Percentiles rank a stretch among this genome's conserved stretches.
These are phyloP conservation scores for Penicillium tannophilum DNA, from an alignment of 495 filamentous ascomycete genomes.

Conservation along the genomic window DNA sequence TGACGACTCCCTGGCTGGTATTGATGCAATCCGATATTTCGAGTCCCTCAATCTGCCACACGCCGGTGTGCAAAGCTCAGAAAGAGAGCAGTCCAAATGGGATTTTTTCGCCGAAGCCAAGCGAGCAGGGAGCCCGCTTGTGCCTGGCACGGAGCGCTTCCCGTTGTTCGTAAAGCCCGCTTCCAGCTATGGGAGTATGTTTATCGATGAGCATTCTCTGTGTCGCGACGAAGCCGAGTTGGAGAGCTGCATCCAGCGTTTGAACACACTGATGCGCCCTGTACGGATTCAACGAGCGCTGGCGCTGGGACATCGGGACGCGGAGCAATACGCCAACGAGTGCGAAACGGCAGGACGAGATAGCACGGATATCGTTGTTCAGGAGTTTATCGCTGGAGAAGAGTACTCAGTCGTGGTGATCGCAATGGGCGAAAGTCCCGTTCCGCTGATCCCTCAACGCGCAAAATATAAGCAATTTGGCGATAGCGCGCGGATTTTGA, in stretches of 20 bases:
- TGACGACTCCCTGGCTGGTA: conserved; percentile 17
- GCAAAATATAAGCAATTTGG: conserved; percentile 10
- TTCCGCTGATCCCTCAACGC: conserved; percentile 13
- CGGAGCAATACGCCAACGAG: conserved; percentile 6
- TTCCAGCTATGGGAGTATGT: conserved; percentile 13
- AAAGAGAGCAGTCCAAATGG: conserved; percentile 13
- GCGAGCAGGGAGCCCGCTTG: conserved; percentile 7
- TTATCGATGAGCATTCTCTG: conserved; percentile 17
- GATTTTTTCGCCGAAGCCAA: conserved; percentile 14
- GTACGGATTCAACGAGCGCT: conserved; percentile 9
- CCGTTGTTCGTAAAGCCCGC: conserved; percentile 20
- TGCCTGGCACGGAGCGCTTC: conserved; percentile 12
- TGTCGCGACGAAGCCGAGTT: conserved; percentile 13
- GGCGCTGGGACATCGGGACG: neutral
- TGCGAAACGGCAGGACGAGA: conserved; percentile 1
- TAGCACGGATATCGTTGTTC: conserved; percentile 15
- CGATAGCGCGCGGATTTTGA: conserved; percentile 5
- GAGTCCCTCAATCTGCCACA: conserved; percentile 17
- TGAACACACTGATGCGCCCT: conserved; percentile 12
- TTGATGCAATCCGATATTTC: conserved; percentile 20
- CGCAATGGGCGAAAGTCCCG: conserved; percentile 10
- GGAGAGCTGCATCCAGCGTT: neutral
- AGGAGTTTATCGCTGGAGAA: conserved; percentile 15
- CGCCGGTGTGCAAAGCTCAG: conserved; percentile 15
- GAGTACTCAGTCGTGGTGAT: conserved; percentile 13